Base-by-base conservation (phyloP, 495 filamentous ascomycete genomes). In the Daldinia vernicosa region DNA sequence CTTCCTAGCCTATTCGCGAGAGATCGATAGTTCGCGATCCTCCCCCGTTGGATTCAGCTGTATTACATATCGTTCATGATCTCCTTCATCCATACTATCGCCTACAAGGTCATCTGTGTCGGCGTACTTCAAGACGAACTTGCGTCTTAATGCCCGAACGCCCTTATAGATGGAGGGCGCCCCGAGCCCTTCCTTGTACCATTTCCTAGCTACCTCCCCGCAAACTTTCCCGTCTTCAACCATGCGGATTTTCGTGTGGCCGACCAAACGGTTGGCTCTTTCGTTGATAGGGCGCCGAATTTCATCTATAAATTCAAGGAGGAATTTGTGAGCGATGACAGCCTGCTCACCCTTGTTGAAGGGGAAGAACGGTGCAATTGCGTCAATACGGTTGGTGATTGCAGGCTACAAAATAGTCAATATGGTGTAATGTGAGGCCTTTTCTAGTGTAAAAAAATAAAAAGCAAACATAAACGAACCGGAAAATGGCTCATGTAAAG, bases 291-390 rank as follows among this genome's bases (percentile, higher is more conserved):
- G 76, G 2, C 52, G 40, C 19, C 75, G 61, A 8, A 84, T 72
- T 5, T 78, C 62, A 1, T 56, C 28, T n/a, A 14, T 15, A 14
- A 56, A 12, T 1, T 56, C 63, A 0, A 83, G 75, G 1, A 86
- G 55, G 54, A 72, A 83, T 59, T 84, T 84, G 69, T 85, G 83
- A 1, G 76, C 80, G 8, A 85, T 72, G 5, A 84, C 80, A 6
- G 78, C 80, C 50, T 81, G 77, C 64, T 87, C 84, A 5, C 62
- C 69, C 4, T 64, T 55, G 0, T 78, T 78, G 62, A 87, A 87
- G 0, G 83, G 81, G 9, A 86, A 71, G 67, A 85, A 85, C 2
- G 84, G 84, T 19, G 84, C 47, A 17, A 86, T 76, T 5, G 65
- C 68, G 0, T 80, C 78, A 9, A 86, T 82, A 7, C 84, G 78